Percentiles rank a stretch among this genome's conserved stretches.
Conservation (phyloP, 2,329 filamentous ascomycete genomes). For the Shiraia bambusicola region DNA sequence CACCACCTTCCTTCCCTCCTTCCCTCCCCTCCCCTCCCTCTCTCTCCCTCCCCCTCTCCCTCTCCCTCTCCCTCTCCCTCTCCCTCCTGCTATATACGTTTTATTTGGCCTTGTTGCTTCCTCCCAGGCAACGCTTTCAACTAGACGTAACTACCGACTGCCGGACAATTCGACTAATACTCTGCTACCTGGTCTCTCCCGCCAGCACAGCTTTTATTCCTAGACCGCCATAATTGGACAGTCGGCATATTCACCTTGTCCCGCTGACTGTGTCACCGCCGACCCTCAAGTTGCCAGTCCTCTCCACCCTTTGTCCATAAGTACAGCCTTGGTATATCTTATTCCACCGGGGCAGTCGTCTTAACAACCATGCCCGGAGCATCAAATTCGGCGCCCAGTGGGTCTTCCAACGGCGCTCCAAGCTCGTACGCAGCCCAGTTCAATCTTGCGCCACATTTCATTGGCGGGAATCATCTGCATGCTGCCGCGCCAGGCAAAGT, state of each 20-base stretch:
- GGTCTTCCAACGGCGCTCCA: constrained; percentile 54
- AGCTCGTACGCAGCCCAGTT: constrained; percentile 77
- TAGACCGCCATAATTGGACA: not conserved
- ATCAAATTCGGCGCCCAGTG: constrained; percentile 41
- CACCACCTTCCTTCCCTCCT: constrained; percentile 5
- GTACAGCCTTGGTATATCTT: constrained; percentile 28
- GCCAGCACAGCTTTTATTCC: constrained; percentile 12
- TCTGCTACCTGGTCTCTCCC: constrained; percentile 1
- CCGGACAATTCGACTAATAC: not conserved
- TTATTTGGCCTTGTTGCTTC: constrained; percentile 19
- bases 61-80: not conserved
- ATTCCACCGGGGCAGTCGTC: constrained; percentile 27
- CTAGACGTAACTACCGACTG: not conserved
- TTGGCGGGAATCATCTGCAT: constrained; percentile 86
- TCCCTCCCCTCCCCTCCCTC: constrained; percentile 5
- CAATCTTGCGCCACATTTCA: constrained; percentile 88
- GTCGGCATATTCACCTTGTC: no score
- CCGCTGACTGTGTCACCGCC: constrained; percentile 6
- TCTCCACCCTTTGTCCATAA: constrained; percentile 13
- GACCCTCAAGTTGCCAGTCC: constrained; percentile 11
- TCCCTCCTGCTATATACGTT: constrained; percentile 1
- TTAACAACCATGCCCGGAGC: constrained; percentile 42
- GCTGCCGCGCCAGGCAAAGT: constrained; percentile 82
- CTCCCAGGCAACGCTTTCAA: constrained; percentile 5
- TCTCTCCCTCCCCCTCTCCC: not conserved